phyloP scores from a whole-genome alignment of 2,329 filamentous ascomycete genomes.

The Hymenoscyphus linearis region DNA sequence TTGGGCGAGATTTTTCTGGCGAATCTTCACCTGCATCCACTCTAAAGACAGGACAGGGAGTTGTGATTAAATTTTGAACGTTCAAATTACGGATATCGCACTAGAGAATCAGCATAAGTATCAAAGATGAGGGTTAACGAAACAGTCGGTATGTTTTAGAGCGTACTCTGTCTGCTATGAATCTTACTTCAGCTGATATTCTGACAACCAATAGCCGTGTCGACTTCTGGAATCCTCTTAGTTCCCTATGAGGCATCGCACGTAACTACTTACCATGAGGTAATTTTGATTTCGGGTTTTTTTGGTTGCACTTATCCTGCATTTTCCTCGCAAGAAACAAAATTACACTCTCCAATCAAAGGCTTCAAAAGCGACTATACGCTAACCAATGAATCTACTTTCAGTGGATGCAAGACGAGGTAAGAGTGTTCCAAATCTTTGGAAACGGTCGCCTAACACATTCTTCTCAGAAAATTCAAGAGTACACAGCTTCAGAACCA shows the following conservation, averaged over 20 bases:
- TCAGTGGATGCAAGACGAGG: constrained; percentile 68
- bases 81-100: too few species aligned
- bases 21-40: background rate
- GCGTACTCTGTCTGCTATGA: too few species aligned
- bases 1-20: background rate
- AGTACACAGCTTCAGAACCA: constrained; percentile 82
- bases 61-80: background rate
- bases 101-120: background rate
- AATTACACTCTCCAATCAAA: background rate
- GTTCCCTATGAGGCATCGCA: constrained; percentile 81
- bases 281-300: background rate
- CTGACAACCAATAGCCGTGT: constrained; percentile 49
- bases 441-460: background rate
- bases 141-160: background rate
- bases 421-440: constrained; percentile 4
- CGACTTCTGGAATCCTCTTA: constrained; percentile 61
- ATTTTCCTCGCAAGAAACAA: background rate
- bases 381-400: background rate
- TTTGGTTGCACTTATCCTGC: too few species aligned
- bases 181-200: background rate
- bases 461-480: constrained; percentile 59
- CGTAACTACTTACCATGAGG: constrained; percentile 71
- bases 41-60: background rate
- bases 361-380: background rate
- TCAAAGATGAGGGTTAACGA: constrained; percentile 5